Percentiles rank a stretch among this genome's conserved stretches.
Evolutionary conservation across 2,329 filamentous ascomycete genomes (phyloP).

Genomic region (Rutstroemia sp.): DNA sequence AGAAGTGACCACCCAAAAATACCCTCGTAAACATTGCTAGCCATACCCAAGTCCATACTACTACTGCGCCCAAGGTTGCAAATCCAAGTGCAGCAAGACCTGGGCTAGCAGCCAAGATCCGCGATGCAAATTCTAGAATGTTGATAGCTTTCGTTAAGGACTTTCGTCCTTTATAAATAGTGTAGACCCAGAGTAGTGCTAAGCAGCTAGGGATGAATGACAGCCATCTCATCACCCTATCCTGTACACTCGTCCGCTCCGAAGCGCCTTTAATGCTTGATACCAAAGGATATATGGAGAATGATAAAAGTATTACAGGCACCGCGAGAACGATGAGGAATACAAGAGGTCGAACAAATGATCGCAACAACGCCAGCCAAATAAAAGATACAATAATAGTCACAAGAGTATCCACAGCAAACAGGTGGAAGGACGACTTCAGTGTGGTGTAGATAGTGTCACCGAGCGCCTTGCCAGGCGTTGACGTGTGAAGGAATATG

Average conservation of each 20-base stretch:
- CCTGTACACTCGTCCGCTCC: conserved; percentile 74
- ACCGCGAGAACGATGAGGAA: conserved; percentile 75
- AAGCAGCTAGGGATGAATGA: conserved; percentile 69
- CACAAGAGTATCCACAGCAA: conserved; percentile 87
- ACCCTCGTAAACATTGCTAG: conserved; percentile 92
- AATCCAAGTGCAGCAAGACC: conserved; percentile 81
- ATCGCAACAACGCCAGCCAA: conserved; percentile 83
- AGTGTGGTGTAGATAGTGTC: conserved; percentile 93
- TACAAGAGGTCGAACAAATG: conserved; percentile 81
- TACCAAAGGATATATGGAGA: conserved; percentile 85
- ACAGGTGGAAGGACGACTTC: conserved; percentile 77
- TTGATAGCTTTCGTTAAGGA: conserved; percentile 76
- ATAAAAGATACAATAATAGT: conserved; percentile 79
- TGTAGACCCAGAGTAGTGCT: conserved; percentile 74
- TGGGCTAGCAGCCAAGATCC: conserved; percentile 77
- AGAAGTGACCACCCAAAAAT: conserved; percentile 86
- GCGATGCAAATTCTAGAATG: conserved; percentile 87
- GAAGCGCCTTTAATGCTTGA: conserved; percentile 76
- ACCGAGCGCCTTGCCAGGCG: conserved; percentile 63
- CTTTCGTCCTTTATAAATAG: conserved; percentile 71
- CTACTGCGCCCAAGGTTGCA: conserved; percentile 63
- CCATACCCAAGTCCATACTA: conserved; percentile 93
- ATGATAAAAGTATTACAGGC: conserved; percentile 78
- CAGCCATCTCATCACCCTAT: conserved; percentile 80
- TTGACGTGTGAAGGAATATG: conserved; percentile 80